These are phyloP conservation scores for Gossypium herbaceum DNA, from an alignment of 345 rosid species.

Conservation along the genomic window DNA sequence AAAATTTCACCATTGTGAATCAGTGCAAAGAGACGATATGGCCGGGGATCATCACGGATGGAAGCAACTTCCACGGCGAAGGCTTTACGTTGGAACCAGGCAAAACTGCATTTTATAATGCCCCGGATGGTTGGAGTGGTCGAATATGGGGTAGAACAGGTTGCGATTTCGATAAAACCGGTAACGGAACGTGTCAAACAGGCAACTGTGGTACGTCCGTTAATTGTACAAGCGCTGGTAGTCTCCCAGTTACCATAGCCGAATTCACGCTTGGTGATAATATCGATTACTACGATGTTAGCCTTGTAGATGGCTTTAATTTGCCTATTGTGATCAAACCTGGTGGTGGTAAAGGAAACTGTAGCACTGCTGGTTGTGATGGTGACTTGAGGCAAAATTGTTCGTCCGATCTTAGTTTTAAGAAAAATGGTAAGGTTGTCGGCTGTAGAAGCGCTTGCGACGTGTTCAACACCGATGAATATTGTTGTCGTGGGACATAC, in stretches of 20 bases:
- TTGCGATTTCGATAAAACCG: conserved; percentile 39
- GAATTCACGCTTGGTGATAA: conserved; percentile 46
- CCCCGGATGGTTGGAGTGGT: conserved; percentile 45
- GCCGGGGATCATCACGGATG: conserved; percentile 44
- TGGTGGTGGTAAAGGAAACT: conserved; percentile 40
- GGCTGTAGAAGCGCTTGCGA: conserved; percentile 64
- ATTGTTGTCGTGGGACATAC: conserved; percentile 53
- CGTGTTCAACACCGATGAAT: conserved; percentile 44
- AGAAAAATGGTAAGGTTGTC: conserved; percentile 34
- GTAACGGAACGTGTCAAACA: conserved; percentile 44
- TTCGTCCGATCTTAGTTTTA: conserved; percentile 36
- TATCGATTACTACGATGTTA: conserved; percentile 48
- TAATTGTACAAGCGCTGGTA: conserved; percentile 46
- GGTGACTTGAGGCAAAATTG: conserved; percentile 46
- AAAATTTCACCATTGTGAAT: conserved; percentile 45
- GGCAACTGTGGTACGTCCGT: conserved; percentile 46
- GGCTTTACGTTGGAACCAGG: conserved; percentile 42
- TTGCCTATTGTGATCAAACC: conserved; percentile 43
- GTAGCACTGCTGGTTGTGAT: conserved; percentile 53
- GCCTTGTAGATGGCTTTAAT: conserved; percentile 68
- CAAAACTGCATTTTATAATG: conserved; percentile 30
- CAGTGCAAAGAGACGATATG: conserved; percentile 59
- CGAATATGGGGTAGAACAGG: conserved; percentile 68
- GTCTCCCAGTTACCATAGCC: conserved; percentile 46
- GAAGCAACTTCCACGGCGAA: conserved; percentile 24